A percentile compares a stretch with the other conserved stretches of the same genome.
Conservation (phyloP, 202 grass and related monocot species). For the Elaeis oleifera region DNA sequence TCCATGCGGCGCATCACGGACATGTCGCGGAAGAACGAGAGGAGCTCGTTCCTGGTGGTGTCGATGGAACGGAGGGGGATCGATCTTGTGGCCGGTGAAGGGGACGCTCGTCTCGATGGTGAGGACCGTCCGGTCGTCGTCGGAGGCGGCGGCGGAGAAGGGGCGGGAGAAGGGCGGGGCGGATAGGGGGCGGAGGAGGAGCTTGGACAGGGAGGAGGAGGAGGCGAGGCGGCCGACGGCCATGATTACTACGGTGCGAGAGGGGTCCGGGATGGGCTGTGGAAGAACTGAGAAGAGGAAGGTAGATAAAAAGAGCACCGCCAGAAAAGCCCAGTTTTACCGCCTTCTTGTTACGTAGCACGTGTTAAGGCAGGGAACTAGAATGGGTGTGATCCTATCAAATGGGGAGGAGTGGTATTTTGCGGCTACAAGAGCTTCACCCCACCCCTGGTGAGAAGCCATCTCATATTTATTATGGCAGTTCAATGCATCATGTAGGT, state of each 20-base stretch:
- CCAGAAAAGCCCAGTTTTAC: no score
- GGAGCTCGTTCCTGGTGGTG: constrained; percentile 64
- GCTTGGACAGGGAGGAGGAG: constrained; percentile 38
- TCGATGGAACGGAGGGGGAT: constrained; percentile 62
- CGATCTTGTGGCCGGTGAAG: constrained; percentile 79
- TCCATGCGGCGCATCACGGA: constrained; percentile 88
- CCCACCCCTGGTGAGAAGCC: no score
- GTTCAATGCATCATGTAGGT: no score
- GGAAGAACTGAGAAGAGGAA: neutral
- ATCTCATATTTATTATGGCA: no score
- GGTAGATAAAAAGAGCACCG: no score
- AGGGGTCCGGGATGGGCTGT: constrained; percentile 14
- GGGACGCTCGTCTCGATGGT: constrained; percentile 90
- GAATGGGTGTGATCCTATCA: no score
- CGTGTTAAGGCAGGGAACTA: no score
- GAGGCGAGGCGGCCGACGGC: constrained; percentile 7
- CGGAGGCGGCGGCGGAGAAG: constrained; percentile 28
- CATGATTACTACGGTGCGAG: constrained; percentile 9
- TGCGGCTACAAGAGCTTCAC: no score
- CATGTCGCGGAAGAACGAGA: constrained; percentile 85
- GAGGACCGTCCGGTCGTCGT: constrained; percentile 20
- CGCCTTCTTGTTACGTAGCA: no score
- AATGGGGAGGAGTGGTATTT: no score
- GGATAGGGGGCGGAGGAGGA: constrained; percentile 18
- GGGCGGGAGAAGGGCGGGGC: constrained; percentile 35